Evolutionary conservation across 2,329 filamentous ascomycete species (phyloP).

Genomic region (Tolypocladium amazonense): DNA sequence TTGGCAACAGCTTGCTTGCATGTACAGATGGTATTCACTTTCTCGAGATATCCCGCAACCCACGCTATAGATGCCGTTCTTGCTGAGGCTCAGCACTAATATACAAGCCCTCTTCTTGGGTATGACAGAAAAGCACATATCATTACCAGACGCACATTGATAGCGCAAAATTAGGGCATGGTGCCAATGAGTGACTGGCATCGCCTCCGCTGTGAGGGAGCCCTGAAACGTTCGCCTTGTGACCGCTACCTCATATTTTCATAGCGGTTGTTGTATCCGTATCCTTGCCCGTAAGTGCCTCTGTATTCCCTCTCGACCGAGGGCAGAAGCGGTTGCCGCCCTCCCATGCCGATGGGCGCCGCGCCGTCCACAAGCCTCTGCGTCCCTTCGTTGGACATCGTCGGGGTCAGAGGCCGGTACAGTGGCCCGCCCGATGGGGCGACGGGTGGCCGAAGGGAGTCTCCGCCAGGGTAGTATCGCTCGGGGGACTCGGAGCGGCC

Average conservation of each 20-base stretch:
- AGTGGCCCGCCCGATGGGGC: slow-evolving; percentile 15
- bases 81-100: background rate
- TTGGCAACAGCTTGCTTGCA: background rate
- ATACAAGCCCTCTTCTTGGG: background rate
- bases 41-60: background rate
- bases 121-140: too few relatives aligned
- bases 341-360: slow-evolving; percentile 24
- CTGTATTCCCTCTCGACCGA: slow-evolving; percentile 2
- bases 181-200: background rate
- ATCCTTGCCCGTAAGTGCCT: slow-evolving; percentile 7
- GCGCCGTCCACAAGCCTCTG: slow-evolving; percentile 28
- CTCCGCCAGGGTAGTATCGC: slow-evolving; percentile 14
- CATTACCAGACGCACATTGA: background rate
- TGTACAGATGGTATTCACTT: background rate
- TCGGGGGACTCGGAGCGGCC: slow-evolving; percentile 22
- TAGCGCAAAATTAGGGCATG: background rate
- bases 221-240: background rate
- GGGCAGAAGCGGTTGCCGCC: slow-evolving; percentile 6
- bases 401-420: slow-evolving; percentile 28
- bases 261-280: slow-evolving; percentile 7
- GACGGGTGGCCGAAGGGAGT: slow-evolving; percentile 10
- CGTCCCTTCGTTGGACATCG: slow-evolving; percentile 20
- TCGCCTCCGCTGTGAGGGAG: background rate
- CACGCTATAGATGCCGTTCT: background rate
- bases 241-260: slow-evolving; percentile 11